A percentile compares a stretch with the other conserved stretches of the same genome.
Conservation (phyloP, 768 basidiomycete genomes). For the Tylopilus intermedius region DNA sequence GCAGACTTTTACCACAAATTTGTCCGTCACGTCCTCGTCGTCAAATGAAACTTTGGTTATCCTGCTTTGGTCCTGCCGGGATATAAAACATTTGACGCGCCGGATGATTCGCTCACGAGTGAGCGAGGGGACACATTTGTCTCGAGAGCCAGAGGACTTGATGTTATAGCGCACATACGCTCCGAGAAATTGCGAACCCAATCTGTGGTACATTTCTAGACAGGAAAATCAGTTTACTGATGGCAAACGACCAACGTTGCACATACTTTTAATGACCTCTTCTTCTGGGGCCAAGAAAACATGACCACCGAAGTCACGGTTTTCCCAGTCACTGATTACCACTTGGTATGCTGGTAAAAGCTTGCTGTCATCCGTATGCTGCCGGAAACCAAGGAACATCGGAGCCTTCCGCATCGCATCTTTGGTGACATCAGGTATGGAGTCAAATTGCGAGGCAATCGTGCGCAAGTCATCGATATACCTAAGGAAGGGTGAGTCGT, state of each 20-base stretch:
- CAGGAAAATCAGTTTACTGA: not conserved
- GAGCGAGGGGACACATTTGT: not conserved
- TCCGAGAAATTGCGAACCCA: slow-evolving; percentile 13
- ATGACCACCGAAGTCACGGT: not conserved
- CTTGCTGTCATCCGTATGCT: not conserved
- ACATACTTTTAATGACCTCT: slow-evolving; percentile 8
- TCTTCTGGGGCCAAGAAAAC: slow-evolving; percentile 12
- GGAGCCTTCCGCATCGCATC: slow-evolving; percentile 3
- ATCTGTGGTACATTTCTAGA: slow-evolving; percentile 10
- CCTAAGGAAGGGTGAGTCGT: slow-evolving; percentile 4
- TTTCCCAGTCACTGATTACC: slow-evolving; percentile 12
- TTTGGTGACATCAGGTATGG: slow-evolving; percentile 7
- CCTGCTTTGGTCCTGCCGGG: slow-evolving; percentile 13
- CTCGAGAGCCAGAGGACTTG: not conserved
- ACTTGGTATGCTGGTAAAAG: slow-evolving; percentile 10
- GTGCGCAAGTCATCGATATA: slow-evolving; percentile 13
- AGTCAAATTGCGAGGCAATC: slow-evolving; percentile 12
- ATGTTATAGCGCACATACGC: slow-evolving; percentile 6
- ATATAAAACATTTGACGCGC: slow-evolving; percentile 9
- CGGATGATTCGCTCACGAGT: not conserved
- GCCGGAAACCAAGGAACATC: slow-evolving; percentile 8
- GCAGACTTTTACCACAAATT: slow-evolving; percentile 1
- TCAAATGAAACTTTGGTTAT: slow-evolving; percentile 2
- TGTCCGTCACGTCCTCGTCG: too few species aligned
- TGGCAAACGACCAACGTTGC: not conserved